These are phyloP conservation scores for Conringia planisiliqua DNA, from an alignment of 345 rosid species.

Conservation along the genomic window DNA sequence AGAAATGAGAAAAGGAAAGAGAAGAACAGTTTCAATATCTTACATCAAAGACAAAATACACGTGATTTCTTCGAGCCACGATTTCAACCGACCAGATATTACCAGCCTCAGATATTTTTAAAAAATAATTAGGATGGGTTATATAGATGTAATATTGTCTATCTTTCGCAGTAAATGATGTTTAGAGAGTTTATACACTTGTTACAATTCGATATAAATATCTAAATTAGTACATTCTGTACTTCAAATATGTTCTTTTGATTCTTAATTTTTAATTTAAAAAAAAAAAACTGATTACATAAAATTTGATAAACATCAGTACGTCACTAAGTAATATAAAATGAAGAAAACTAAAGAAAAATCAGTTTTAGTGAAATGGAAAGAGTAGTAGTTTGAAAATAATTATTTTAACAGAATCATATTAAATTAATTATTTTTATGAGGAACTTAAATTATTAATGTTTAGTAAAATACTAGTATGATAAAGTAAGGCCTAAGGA, in stretches of 20 bases:
- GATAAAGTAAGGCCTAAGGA: neutral
- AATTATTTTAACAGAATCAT: neutral
- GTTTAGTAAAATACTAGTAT: neutral
- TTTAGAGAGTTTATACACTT: neutral
- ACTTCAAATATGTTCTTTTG: too few species aligned
- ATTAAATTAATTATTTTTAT: too few species aligned
- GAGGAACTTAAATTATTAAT: too few species aligned
- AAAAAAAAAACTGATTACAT: too few species aligned
- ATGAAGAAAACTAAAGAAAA: too few species aligned
- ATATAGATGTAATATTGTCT: neutral
- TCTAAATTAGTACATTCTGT: too few species aligned
- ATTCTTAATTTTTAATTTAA: too few species aligned
- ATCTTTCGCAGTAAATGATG: neutral
- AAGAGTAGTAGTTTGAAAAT: neutral
- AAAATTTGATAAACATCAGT: too few species aligned
- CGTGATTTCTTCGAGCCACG: constrained; percentile 14
- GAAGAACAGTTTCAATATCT: constrained; percentile 16
- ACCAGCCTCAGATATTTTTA: neutral
- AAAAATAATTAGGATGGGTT: neutral
- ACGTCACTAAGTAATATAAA: too few species aligned
- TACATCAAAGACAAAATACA: constrained; percentile 23
- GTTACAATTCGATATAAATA: neutral
- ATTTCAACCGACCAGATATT: constrained; percentile 15
- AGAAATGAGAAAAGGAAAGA: constrained; percentile 20
- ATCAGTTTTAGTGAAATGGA: neutral